Conservation (phyloP, 2,329 filamentous ascomycete genomes). For the Huntiella savannae region DNA sequence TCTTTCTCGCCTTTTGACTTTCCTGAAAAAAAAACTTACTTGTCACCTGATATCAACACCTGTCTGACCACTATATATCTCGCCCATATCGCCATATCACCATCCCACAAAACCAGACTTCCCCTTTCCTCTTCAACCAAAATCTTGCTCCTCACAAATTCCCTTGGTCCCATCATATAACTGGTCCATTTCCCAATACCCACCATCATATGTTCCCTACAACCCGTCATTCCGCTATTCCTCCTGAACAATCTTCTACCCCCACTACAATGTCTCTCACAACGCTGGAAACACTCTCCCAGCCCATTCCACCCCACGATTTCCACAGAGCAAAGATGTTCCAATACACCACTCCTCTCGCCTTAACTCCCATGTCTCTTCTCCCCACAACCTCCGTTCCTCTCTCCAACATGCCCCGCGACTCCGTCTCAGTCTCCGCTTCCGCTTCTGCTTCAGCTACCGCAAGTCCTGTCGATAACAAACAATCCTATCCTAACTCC, state of each 20-base stretch:
- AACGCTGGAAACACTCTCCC: constrained; percentile 4
- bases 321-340: constrained; percentile 10
- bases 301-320: constrained; percentile 9
- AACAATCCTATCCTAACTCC: constrained; percentile 4
- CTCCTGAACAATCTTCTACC: neutral
- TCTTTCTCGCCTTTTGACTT: too few species aligned
- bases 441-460: neutral
- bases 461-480: constrained; percentile 2
- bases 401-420: neutral
- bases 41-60: too few species aligned
- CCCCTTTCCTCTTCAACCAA: too few species aligned
- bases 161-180: too few species aligned
- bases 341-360: constrained; percentile 5
- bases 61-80: too few species aligned
- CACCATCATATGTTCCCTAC: neutral
- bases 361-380: constrained; percentile 7
- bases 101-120: too few species aligned
- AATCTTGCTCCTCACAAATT: too few species aligned
- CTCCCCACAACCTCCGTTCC: neutral
- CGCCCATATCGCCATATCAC: too few species aligned
- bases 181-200: neutral
- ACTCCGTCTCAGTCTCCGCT: neutral
- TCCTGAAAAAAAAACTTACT: too few species aligned
- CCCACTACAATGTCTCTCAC: constrained; percentile 3
- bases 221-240: neutral